These are phyloP conservation scores for Rhodotorula sp. DNA, from an alignment of 1,284 basidiomycete species.

Conservation along the genomic window DNA sequence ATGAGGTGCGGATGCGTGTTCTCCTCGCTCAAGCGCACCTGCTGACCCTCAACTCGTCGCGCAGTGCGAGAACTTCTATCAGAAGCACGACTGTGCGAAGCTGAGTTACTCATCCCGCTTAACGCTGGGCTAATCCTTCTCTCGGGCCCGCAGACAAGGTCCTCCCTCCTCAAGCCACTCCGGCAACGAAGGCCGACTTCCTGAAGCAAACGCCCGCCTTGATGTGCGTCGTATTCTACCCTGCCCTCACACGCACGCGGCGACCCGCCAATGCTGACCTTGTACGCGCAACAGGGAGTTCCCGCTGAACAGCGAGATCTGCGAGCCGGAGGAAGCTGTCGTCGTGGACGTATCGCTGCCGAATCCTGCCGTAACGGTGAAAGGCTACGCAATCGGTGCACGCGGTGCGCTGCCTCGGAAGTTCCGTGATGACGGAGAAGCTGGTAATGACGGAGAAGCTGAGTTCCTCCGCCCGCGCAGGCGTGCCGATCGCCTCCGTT, in stretches of 20 bases:
- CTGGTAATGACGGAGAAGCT: too few species aligned
- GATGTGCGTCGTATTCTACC: slow-evolving; percentile 7
- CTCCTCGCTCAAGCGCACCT: neutral
- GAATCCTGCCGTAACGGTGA: slow-evolving; percentile 1
- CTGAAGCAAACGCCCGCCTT: slow-evolving; percentile 20
- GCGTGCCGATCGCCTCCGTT: slow-evolving; percentile 18
- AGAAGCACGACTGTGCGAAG: slow-evolving; percentile 27
- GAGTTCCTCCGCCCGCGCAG: neutral
- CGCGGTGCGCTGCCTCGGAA: slow-evolving; percentile 5
- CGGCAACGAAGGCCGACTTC: slow-evolving; percentile 34
- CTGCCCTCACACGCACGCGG: neutral
- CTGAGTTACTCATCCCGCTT: neutral
- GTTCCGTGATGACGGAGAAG: too few species aligned
- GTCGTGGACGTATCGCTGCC: neutral
- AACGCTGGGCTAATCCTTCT: neutral
- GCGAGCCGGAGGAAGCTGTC: slow-evolving; percentile 5
- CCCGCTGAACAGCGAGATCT: slow-evolving; percentile 36
- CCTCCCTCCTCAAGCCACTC: slow-evolving; percentile 28
- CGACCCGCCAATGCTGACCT: neutral
- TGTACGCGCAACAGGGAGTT: slow-evolving; percentile 5
- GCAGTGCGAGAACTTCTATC: slow-evolving; percentile 37
- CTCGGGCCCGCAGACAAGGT: slow-evolving; percentile 32
- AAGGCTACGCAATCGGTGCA: slow-evolving; percentile 36
- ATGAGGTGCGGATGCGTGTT: neutral
- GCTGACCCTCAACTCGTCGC: neutral